Base-by-base conservation (phyloP, 306 rosid genomes). In the Trifolium repens region DNA sequence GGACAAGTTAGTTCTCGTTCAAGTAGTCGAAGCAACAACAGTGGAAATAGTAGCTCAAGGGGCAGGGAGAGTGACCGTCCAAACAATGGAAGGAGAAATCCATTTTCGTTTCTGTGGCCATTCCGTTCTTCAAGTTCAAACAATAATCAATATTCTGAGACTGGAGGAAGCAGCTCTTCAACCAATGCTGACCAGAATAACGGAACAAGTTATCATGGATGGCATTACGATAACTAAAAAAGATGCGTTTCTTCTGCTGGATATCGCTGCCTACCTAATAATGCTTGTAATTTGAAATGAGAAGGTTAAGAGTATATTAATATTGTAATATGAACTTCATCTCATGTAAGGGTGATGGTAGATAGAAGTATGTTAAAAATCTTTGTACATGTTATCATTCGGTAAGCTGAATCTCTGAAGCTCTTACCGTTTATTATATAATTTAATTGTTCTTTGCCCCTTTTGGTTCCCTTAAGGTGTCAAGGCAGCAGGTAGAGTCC, bases 61-160 rank as follows among this genome's bases (percentile, higher is more conserved):
- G 37, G 71, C 32, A 49, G 79, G 71, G 89, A 72, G 80, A 77
- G 30, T 69, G 50, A 43, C 80, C 86, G 55, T 30, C 87, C 35
- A 70, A 85, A 39, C 70, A 82, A 75, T 1, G 90, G 90, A 43
- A 85, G 94, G 86, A 88, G 92, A 74, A 78, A 72, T 77, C 85
- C 78, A 0, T 59, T 85, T 1, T 84, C 91, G 2, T 77, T 59
- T 72, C 58, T 85, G 69, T 91, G 96, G 96, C 91, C 93, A 10
- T 90, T 86, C 65, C 84, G 89, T 44, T 80, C 90, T 9, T 87
- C 88, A 39, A 83, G 78, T 76, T 79, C 74, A 5, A 82, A 76
- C 80, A 35, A 83, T 27, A 86, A 67, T 67, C 88, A 68, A 42
- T 77, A 73, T 71, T 53, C 76, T 50, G 88, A 86, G 62, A 78